A percentile compares a stretch with the other conserved stretches of the same genome.
Conservation (phyloP, 176 grass and related monocot species). For the Chloris gayana region DNA sequence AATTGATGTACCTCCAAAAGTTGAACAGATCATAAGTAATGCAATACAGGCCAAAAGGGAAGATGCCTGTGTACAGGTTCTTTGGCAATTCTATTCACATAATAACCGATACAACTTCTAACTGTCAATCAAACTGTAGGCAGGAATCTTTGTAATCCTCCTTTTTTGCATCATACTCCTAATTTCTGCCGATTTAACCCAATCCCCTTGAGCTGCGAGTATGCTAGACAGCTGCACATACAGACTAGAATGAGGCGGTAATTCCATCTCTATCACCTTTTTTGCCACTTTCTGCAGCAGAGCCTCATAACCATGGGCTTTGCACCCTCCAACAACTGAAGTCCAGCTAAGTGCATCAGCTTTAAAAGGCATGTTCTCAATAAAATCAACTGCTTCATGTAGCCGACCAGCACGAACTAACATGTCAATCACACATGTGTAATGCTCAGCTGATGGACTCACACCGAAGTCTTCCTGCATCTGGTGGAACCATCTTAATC, state of each 20-base stretch:
- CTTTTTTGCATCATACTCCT: conserved; percentile 63
- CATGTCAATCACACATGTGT: conserved; percentile 60
- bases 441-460: conserved; percentile 64
- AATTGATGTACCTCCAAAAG: no score
- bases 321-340: conserved; percentile 65
- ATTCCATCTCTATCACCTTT: conserved; percentile 32
- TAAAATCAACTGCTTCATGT: conserved; percentile 73
- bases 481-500: conserved; percentile 64
- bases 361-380: conserved; percentile 74
- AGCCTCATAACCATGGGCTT: conserved; percentile 61
- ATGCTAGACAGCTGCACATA: conserved; percentile 73
- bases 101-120: conserved; percentile 19
- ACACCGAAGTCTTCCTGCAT: conserved; percentile 60
- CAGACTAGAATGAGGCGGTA: conserved; percentile 49
- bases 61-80: not conserved
- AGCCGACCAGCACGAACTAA: conserved; percentile 67
- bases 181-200: conserved; percentile 60
- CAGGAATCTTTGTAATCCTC: conserved; percentile 63
- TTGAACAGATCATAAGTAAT: no score
- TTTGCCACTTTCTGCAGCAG: conserved; percentile 48
- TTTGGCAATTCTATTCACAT: not conserved
- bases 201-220: conserved; percentile 62
- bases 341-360: conserved; percentile 66
- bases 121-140: conserved; percentile 65
- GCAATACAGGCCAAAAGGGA: not conserved